phyloP scores from a whole-genome alignment of 768 basidiomycete genomes.

The Symmetrospora coprosmae region DNA sequence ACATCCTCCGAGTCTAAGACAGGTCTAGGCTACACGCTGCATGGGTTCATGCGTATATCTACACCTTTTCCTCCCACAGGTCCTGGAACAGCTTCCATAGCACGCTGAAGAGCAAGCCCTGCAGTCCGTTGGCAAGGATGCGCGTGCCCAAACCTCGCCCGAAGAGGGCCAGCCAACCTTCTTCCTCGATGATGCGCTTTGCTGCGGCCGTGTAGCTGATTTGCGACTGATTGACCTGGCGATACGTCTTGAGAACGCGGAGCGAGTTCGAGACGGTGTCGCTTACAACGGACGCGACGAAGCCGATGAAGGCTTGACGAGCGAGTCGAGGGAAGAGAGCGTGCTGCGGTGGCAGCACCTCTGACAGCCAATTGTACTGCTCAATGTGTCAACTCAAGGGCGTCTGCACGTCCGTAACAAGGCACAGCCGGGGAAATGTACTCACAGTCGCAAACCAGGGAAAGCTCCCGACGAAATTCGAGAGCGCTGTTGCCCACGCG shows the following conservation, averaged over 20 bases:
- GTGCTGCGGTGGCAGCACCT: conserved; percentile 39
- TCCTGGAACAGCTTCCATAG: conserved; percentile 85
- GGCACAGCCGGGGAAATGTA: neutral
- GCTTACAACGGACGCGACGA: conserved; percentile 66
- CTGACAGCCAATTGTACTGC: conserved; percentile 28
- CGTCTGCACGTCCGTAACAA: neutral
- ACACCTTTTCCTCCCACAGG: conserved; percentile 42
- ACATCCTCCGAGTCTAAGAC: too few relatives aligned
- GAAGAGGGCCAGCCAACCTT: conserved; percentile 67
- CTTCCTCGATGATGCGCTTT: conserved; percentile 54
- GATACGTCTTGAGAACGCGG: conserved; percentile 85
- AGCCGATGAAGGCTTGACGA: conserved; percentile 89
- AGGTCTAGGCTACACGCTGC: too few relatives aligned
- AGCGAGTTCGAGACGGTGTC: conserved; percentile 79
- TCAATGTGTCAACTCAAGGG: neutral
- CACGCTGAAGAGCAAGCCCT: conserved; percentile 78
- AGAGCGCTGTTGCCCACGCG: conserved; percentile 47
- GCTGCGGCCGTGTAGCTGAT: conserved; percentile 71
- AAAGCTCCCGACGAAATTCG: conserved; percentile 84
- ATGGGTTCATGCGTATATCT: too few relatives aligned
- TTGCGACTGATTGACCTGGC: conserved; percentile 70
- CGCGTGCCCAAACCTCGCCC: conserved; percentile 81
- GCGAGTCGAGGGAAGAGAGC: conserved; percentile 45
- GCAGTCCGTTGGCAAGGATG: conserved; percentile 75
- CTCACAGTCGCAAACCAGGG: conserved; percentile 50